Conservation (phyloP, 352 stramenopile genomes). For the Phytopythium litorale region DNA sequence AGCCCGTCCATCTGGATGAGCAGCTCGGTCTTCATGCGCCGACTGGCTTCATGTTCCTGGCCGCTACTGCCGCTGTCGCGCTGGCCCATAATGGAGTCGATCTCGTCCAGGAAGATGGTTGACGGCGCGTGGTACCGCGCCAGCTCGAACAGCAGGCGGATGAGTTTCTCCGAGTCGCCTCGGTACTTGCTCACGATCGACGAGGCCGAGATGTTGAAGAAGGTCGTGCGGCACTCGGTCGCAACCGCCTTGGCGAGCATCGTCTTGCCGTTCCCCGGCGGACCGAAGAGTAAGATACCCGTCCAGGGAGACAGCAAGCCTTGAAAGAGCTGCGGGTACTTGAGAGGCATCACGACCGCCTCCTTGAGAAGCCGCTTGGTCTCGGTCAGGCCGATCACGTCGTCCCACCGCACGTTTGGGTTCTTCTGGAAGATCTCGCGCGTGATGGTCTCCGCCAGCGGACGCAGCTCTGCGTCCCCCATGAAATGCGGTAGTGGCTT, state of each 20-base stretch:
- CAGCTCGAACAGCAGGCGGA: constrained; percentile 84
- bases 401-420: constrained; percentile 85
- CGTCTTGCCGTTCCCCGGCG: constrained; percentile 84
- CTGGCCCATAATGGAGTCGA: constrained; percentile 89
- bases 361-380: constrained; percentile 94
- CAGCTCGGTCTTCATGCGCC: constrained; percentile 85
- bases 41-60: constrained; percentile 83
- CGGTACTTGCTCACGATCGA: constrained; percentile 87
- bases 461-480: constrained; percentile 79
- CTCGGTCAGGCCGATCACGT: constrained; percentile 87
- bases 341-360: constrained; percentile 93
- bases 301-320: constrained; percentile 90
- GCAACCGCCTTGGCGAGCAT: constrained; percentile 86
- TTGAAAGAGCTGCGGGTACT: constrained; percentile 94
- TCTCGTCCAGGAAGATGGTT: constrained; percentile 86
- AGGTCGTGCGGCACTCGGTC: constrained; percentile 83
- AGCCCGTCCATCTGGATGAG: constrained; percentile 87
- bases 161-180: constrained; percentile 83
- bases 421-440: constrained; percentile 93
- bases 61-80: constrained; percentile 62
- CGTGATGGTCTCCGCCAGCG: constrained; percentile 86
- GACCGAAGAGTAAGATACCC: constrained; percentile 87
- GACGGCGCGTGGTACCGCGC: constrained; percentile 78
- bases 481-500: constrained; percentile 88
- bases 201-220: constrained; percentile 88